Evolutionary conservation across 352 stramenopile genomes (phyloP).

Genomic region (Ochromonadaceae sp.): DNA sequence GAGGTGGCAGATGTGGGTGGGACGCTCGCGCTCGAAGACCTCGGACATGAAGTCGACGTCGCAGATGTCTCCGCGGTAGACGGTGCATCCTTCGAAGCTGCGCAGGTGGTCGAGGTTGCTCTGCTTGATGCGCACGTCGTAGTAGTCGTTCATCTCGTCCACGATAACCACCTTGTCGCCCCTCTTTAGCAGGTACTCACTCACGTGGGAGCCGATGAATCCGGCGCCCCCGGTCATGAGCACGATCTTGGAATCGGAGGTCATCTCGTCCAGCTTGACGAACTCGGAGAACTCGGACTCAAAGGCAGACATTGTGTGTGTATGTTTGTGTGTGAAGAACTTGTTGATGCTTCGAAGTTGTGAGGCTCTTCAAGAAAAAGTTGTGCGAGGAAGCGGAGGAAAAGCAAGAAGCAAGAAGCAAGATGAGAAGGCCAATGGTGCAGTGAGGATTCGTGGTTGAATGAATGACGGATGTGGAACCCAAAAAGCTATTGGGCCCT

Average conservation of each 20-base stretch:
- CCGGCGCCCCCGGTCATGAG: constrained; percentile 82
- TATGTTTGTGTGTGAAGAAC: too few species aligned
- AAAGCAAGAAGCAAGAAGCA: too few species aligned
- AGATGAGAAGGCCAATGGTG: too few species aligned
- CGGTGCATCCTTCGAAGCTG: constrained; percentile 39
- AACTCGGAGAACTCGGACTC: too few species aligned
- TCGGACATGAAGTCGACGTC: constrained; percentile 67
- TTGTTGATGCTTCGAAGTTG: too few species aligned
- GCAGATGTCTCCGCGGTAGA: constrained; percentile 80
- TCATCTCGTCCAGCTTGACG: too few species aligned
- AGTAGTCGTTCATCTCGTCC: constrained; percentile 98
- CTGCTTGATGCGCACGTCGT: constrained; percentile 90
- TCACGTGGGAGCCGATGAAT: constrained; percentile 92
- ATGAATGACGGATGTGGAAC: too few species aligned
- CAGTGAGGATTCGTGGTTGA: too few species aligned
- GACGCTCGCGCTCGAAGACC: constrained; percentile 42
- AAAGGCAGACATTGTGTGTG: too few species aligned
- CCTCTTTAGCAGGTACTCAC: constrained; percentile 56
- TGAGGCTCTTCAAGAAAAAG: too few species aligned
- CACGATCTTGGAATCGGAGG: constrained; percentile 42
- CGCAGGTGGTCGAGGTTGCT: constrained; percentile 71
- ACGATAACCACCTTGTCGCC: constrained; percentile 82
- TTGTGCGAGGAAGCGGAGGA: too few species aligned
- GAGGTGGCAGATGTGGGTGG: constrained; percentile 55
- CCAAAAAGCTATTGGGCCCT: too few species aligned